Percentiles rank a stretch among this genome's conserved stretches.
These are phyloP conservation scores for Bipolaris bicolor DNA, from an alignment of 2,329 filamentous ascomycete species.

Conservation along the genomic window DNA sequence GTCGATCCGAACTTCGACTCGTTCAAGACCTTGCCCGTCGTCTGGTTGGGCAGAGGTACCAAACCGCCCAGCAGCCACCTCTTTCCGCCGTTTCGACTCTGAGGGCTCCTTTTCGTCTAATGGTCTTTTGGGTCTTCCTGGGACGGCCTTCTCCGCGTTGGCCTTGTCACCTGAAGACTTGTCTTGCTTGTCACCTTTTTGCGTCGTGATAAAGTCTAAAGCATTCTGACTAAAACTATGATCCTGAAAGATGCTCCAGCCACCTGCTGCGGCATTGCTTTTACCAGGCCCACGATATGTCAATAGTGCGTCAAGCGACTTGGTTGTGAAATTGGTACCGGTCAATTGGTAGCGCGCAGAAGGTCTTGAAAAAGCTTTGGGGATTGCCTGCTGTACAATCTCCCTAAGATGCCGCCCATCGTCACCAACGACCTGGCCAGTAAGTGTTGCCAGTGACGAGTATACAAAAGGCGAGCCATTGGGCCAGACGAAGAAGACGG, in stretches of 20 bases:
- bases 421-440: constrained; percentile 44
- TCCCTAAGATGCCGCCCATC: constrained; percentile 65
- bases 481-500: constrained; percentile 82
- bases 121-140: constrained; percentile 36
- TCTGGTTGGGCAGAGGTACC: constrained; percentile 57
- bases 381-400: constrained; percentile 77
- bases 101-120: constrained; percentile 36
- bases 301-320: constrained; percentile 73
- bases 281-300: constrained; percentile 72
- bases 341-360: constrained; percentile 73
- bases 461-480: constrained; percentile 80
- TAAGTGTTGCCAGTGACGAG: constrained; percentile 57
- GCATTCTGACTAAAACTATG: constrained; percentile 60
- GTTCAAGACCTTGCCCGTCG: constrained; percentile 53
- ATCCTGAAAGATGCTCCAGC: constrained; percentile 79
- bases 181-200: constrained; percentile 27
- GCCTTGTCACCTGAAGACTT: constrained; percentile 24
- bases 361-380: constrained; percentile 79
- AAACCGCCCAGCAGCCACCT: constrained; percentile 72
- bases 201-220: constrained; percentile 53
- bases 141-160: constrained; percentile 27
- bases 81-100: constrained; percentile 62
- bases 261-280: constrained; percentile 74
- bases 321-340: constrained; percentile 71
- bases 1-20: constrained; percentile 58